A percentile compares a stretch with the other conserved stretches of the same genome.
Conservation (phyloP, 106 monocot species). For the Dactylorhiza incarnata region DNA sequence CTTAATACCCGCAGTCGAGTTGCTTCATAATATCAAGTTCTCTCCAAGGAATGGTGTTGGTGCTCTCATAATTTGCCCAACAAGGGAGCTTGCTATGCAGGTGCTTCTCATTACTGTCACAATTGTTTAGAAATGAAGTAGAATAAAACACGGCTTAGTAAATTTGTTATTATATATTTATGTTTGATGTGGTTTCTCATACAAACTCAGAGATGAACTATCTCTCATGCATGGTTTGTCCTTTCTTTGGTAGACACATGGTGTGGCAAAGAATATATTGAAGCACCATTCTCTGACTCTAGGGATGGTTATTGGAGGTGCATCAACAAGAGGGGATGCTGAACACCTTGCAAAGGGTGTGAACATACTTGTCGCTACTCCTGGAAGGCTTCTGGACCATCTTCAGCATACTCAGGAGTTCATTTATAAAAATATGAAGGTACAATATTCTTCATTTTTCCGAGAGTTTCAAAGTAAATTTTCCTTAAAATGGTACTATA, state of each 20-base stretch:
- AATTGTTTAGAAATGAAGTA: not conserved
- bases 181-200: not conserved
- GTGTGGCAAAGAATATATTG: conserved; percentile 72
- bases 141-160: not conserved
- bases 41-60: conserved; percentile 70
- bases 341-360: conserved; percentile 74
- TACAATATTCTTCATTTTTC: conserved; percentile 3
- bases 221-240: not conserved
- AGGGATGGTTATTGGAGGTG: conserved; percentile 75
- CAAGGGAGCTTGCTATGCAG: conserved; percentile 94
- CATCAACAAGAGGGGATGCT: conserved; percentile 63
- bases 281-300: conserved; percentile 86
- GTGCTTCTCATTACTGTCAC: conserved; percentile 17
- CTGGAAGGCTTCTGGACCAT: conserved; percentile 90
- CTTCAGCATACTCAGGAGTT: conserved; percentile 78
- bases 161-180: not conserved
- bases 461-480: not conserved
- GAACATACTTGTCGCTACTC: conserved; percentile 79
- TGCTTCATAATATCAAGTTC: conserved; percentile 51
- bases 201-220: not conserved
- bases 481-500: not conserved
- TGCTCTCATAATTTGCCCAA: conserved; percentile 82
- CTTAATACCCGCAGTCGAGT: conserved; percentile 76
- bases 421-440: conserved; percentile 76
- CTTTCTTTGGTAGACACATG: conserved; percentile 47